Percentiles rank a stretch among this genome's conserved stretches.
phyloP scores from a whole-genome alignment of 345 rosid genomes.

The Linum usitatissimum region DNA sequence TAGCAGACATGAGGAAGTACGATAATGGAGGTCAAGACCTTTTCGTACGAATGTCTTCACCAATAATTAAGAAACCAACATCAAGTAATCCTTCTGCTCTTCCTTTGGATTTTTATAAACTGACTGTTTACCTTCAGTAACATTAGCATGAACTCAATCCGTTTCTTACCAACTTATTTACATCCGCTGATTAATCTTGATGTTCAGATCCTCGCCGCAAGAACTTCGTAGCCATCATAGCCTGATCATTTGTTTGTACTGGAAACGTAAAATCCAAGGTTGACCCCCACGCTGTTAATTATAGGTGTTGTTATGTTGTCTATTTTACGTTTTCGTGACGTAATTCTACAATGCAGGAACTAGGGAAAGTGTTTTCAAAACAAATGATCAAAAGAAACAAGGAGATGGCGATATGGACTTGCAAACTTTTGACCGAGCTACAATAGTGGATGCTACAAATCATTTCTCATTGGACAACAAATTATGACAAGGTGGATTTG shows the following conservation, averaged over 20 bases:
- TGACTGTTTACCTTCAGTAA: too few species aligned
- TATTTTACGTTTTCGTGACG: not conserved
- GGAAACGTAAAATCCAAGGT: not conserved
- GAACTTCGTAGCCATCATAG: not conserved
- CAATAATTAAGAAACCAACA: not conserved
- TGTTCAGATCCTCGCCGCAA: not conserved
- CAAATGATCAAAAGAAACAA: too few species aligned
- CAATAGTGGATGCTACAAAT: slow-evolving; percentile 16
- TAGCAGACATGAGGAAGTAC: not conserved
- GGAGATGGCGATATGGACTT: slow-evolving; percentile 7
- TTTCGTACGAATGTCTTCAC: not conserved
- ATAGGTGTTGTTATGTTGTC: too few species aligned
- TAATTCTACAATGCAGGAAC: not conserved
- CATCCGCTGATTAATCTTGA: not conserved
- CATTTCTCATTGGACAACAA: slow-evolving; percentile 14
- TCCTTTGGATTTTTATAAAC: too few species aligned
- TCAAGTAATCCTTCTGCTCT: not conserved
- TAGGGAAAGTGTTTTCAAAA: not conserved
- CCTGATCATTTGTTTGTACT: not conserved
- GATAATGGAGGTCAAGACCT: not conserved
- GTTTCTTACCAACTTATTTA: not conserved
- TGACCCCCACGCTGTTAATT: not conserved
- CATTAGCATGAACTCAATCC: not conserved
- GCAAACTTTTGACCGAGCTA: slow-evolving; percentile 8
- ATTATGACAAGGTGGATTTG: slow-evolving; percentile 22